Base-by-base conservation (phyloP, 148 eudicot species). In the Chenopodium suecicum region DNA sequence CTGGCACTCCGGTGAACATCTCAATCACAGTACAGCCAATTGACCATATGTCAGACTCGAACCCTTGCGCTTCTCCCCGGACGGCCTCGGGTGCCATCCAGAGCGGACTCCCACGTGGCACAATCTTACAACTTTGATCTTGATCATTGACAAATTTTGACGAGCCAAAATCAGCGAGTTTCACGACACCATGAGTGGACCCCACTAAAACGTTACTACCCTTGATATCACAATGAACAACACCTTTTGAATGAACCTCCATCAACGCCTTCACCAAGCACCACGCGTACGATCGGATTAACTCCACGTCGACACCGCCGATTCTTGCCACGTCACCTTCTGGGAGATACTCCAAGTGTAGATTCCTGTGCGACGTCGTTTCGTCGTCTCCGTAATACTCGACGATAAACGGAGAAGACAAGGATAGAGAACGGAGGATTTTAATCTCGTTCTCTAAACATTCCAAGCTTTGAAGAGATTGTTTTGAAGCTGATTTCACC, bases 81-180 rank as follows among this genome's bases (percentile, higher is more conserved):
- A 94, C 77, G 23, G 90, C 97, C 82, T 94, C 98, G n/a, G 98
- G 98, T 0, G 97, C 97, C 98, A 92, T 92, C 97, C 97, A 94
- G 3, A 94, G 75, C 9, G 98, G 98, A 25, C 97, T 94, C 0
- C 98, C 98, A 75, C 97, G 93, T 63, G 97, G 87, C 79, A 62
- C 41, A 13, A 69, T 48, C 20, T 78, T 62, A 12, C 7, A 17
- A 64, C 25, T 64, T 70, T 32, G 67, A 56, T 52, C 64, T 41
- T 41, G 44, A 56, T 12, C 58, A 80, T 31, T 46, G 17, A 34
- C n/a, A 0, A 7, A 23, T 17, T 46, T 82, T 20, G 98, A 88
- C 4, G 97, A 85, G 0, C 98, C 98, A 77, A 94, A 94, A 84
- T 94, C 97, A 13, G 94, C 86, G 1, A 94, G 88, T 76, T 92